Evolutionary conservation across 2,329 filamentous ascomycete genomes (phyloP), one percentile per base, ranked within the genome.

Genomic region (Verticillium zaregamsianum): DNA sequence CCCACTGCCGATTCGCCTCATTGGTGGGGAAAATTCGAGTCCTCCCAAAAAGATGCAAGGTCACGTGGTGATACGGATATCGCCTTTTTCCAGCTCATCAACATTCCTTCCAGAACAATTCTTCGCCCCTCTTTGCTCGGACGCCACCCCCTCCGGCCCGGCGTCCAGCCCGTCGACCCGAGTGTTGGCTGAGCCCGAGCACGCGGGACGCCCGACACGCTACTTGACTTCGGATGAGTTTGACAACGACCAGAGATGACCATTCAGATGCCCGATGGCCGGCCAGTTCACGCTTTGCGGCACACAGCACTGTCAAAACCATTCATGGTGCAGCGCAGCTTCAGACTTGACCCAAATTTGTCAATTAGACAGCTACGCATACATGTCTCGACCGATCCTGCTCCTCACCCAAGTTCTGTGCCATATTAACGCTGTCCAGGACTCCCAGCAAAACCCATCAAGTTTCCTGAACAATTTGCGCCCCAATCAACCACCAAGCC

Each of bases 401-500:
- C 14, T 14, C 15, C 37, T 40, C 37, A 7, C 37, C 15, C 14
- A 40, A 40, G 17, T 40, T 14, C 33, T 35, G 33, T 35, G 9
- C 56, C 9, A 17, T 40, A 15, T 17, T n/a, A 40, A 40, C 14
- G 37, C 15, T n/a, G 12, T 40, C 37, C 37, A 17, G 14, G 15
- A 40, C 37, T 40, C 37, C 37, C 20, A 0, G 1, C 5, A 2
- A 52, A 35, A 35, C n/a, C 45, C n/a, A 52, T 20, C 12, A 59
- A 15, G 17, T 37, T 28, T 59, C 33, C 61, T 37, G 52, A 58
- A 52, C 52, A 35, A 54, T 35, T 15, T 59, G 39, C 20, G 61
- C 61, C 20, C 57, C 52, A 39, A 57, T 28, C 59, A 49, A 23
- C 60, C 14, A 17, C 60, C 17, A 55, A 56, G 32, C 60, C 60